A percentile compares a stretch with the other conserved stretches of the same genome.
phyloP scores from a whole-genome alignment of 2,329 filamentous ascomycete species.

The Aspergillus versicolor region DNA sequence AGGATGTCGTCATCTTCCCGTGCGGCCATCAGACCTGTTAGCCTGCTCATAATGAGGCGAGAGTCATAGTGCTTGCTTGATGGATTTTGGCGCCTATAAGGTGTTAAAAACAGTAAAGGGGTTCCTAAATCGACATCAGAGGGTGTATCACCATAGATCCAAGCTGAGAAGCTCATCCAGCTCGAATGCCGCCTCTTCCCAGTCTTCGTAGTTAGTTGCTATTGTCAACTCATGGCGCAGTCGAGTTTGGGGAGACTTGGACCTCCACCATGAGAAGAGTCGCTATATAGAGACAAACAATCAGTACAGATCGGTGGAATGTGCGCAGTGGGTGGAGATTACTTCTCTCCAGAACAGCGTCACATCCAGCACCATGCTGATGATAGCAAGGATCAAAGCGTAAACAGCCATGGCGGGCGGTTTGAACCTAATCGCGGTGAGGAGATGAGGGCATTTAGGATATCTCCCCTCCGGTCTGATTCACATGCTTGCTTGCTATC shows the following conservation, averaged over 20 bases:
- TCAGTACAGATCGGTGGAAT: background rate
- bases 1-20: slow-evolving; percentile 71
- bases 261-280: slow-evolving; percentile 65
- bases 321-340: slow-evolving; percentile 17
- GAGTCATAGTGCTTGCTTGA: slow-evolving; percentile 83
- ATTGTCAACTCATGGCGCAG: slow-evolving; percentile 66
- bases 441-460: background rate
- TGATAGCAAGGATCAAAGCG: slow-evolving; percentile 41
- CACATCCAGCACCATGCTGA: slow-evolving; percentile 62
- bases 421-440: slow-evolving; percentile 17
- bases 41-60: slow-evolving; percentile 74
- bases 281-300: slow-evolving; percentile 51
- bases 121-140: background rate
- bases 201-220: slow-evolving; percentile 75
- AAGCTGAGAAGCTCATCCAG: slow-evolving; percentile 80
- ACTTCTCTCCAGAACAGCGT: slow-evolving; percentile 64
- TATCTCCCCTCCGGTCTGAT: background rate
- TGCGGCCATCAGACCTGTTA: slow-evolving; percentile 68
- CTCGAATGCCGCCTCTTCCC: slow-evolving; percentile 78
- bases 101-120: background rate
- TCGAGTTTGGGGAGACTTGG: slow-evolving; percentile 63
- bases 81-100: slow-evolving; percentile 73
- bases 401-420: slow-evolving; percentile 26
- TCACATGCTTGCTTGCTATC: slow-evolving; percentile 20
- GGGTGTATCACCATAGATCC: slow-evolving; percentile 66